Evolutionary conservation across 1,284 basidiomycete species (phyloP), one percentile per base, ranked within the genome.

Genomic region (Ustilago trichophora): DNA sequence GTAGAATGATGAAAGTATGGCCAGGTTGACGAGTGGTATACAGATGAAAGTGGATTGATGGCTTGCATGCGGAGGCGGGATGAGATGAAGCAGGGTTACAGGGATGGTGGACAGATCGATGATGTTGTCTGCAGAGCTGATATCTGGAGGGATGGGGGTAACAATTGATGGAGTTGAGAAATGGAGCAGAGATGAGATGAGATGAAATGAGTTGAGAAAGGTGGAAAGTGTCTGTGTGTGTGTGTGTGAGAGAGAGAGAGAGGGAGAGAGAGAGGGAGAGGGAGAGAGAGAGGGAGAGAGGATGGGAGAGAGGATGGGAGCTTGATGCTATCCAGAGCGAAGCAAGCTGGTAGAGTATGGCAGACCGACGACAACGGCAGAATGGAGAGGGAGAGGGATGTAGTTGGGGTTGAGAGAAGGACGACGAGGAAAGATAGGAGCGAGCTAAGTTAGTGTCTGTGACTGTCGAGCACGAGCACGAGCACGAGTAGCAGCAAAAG

Each of bases 261-360:
- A n/a, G n/a, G n/a, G n/a, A n/a, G n/a, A n/a, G n/a, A n/a, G n/a
- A n/a, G n/a, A n/a, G n/a, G n/a, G n/a, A n/a, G 40, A 42, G 18
- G 26, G 27, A 42, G 40, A 31, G 21, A 31, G 18, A 31, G 27
- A 42, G 27, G 40, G 10, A 29, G 27, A 18, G 16, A 31, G 26
- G 42, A 4, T 7, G 19, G 10, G 11, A 18, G 32, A 19, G 2
- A 44, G 42, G 33, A 33, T n/a, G n/a, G n/a, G 13, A 13, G 12
- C 8, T 24, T 13, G 21, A 11, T 32, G 42, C 42, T 44, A 33
- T 29, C 42, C 44, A 36, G 32, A 46, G 44, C 33, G 32, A 46
- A n/a, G n/a, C n/a, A n/a, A 42, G 27, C 36, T 21, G 36, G 36
- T 21, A 15, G 25, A 31, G 40, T 18, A 21, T 10, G 40, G 16